Evolutionary conservation across 345 rosid genomes (phyloP), one percentile per base, ranked within the genome.

Genomic region (Anacardium occidentale): DNA sequence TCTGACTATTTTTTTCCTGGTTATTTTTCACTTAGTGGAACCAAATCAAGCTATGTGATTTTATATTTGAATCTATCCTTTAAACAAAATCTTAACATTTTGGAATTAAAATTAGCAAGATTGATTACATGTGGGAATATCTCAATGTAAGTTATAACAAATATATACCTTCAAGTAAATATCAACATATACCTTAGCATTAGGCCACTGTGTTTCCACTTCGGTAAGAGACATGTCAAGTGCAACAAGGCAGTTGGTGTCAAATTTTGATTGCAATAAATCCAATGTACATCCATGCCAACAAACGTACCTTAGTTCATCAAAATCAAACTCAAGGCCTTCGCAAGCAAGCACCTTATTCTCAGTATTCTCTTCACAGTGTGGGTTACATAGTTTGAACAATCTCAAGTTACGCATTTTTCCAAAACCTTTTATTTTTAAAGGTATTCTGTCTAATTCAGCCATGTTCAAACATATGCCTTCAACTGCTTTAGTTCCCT

Each of bases 401-500:
- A 34, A 34, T 34, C 40, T 34, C 40, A 34, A 34, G 40, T 34
- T 5, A 34, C 11, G n/a, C 72, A 67, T 56, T 37, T 59, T 44
- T 32, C n/a, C n/a, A 29, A 74, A 66, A 3, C 20, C 72, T 8
- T 13, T 6, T 1, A 65, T 12, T 26, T 21, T 22, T 24, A 74
- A n/a, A 4, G 53, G 18, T 13, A 56, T 18, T 29, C 5, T 21
- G 45, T 15, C 13, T 25, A 57, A 68, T 62, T 72, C 62, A 45
- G 50, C 6, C 50, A 45, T 45, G 50, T 45, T 14, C 50, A 45
- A 5, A 45, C 50, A 45, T 45, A 45, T 10, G 15, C 50, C 13
- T 45, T 45, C 3, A 45, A 45, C 15, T 5, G 2, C 2, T 45
- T 10, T 69, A 50, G 75, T 53, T 47, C 83, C 87, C 85, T 84